Evolutionary conservation across 257 asterid genomes (phyloP).

Genomic region (Catharanthus roseus): DNA sequence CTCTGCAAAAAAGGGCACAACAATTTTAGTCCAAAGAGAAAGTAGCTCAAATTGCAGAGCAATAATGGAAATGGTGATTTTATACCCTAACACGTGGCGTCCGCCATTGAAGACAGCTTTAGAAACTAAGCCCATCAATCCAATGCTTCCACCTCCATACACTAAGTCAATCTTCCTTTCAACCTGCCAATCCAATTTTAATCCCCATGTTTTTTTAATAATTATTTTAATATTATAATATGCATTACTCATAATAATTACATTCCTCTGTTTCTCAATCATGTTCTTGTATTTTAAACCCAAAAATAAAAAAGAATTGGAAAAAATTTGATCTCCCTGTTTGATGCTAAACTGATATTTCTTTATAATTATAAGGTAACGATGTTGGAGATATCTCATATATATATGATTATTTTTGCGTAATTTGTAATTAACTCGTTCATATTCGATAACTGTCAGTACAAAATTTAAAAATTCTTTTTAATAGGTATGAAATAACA

Average conservation of each 20-base stretch:
- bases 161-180: constrained; percentile 86
- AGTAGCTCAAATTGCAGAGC: not conserved
- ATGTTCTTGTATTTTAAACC: constrained; percentile 1
- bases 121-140: constrained; percentile 73
- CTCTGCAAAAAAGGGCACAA: constrained; percentile 40
- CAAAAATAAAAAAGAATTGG: not conserved
- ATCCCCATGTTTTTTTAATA: not conserved
- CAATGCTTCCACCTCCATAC: constrained; percentile 79
- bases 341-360: no score
- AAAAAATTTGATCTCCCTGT: not conserved
- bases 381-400: no score
- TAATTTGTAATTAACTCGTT: no score
- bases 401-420: no score
- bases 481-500: no score
- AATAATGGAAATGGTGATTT: not conserved
- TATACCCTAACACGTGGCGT: constrained; percentile 89
- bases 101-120: constrained; percentile 78
- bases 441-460: no score
- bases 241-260: constrained; percentile 19
- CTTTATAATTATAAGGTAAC: no score
- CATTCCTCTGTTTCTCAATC: constrained; percentile 9
- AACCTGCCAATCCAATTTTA: constrained; percentile 40
- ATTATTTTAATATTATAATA: not conserved
- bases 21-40: not conserved
- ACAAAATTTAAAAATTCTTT: no score